Evolutionary conservation across 306 rosid species (phyloP), one percentile per base, ranked within the genome.

Genomic region (Acacia crassicarpa): DNA sequence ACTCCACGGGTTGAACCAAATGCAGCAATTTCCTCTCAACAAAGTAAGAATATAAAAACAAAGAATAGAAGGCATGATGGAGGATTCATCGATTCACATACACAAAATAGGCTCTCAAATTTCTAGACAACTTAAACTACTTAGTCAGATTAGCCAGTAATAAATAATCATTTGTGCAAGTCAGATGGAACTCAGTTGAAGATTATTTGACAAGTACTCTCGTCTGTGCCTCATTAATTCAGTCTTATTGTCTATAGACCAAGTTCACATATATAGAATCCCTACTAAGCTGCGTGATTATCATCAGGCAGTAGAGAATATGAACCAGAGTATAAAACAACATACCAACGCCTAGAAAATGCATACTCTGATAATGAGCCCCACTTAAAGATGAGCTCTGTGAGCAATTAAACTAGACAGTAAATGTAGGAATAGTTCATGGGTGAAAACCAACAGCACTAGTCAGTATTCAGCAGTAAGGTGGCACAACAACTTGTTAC

Each of bases 11-110:
- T 35, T 33, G 61, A 17, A 56, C 45, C 4, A 20, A 51, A 63
- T 10, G 75, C 69, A 81, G 25, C 68, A 69, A 16, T 77, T 76
- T 45, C 25, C 32, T 54, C 74, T 40, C 25, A 23, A 32, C 32
- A n/a, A 72, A 58, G 14, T 35, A 43, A 13, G 27, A 5, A 25
- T 32, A 32, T 17, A 38, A 23, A 59, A 66, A 35, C 22, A 9
- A 62, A 27, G 27, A 27, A 67, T 67, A 76, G 53, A 45, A 78
- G 75, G 61, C 74, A 51, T 65, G 46, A 41, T 0, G 51, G 9
- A n/a, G 2, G 25, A 44, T 54, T 43, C 30, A 80, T 69, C 41
- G 44, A 67, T 56, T 4, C 56, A 67, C 15, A 67, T 14, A 38
- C 23, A 67, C 9, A 16, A 35, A 35, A 22, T 25, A 25, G 71